phyloP scores from a whole-genome alignment of 208 protist species.

The Crithidia sp. region DNA sequence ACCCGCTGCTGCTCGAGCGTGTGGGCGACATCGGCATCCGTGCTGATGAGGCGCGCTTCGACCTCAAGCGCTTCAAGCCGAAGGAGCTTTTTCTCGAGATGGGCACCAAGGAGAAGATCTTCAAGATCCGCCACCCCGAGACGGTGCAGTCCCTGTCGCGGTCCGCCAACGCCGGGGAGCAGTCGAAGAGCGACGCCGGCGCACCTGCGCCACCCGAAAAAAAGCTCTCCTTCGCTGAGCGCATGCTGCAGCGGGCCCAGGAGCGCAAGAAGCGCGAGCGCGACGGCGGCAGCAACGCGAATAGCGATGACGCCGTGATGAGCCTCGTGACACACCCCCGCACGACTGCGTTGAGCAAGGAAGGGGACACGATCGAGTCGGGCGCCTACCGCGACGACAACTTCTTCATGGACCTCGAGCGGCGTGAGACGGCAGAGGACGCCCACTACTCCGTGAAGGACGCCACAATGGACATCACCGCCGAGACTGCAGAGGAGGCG shows the following conservation, averaged over 20 bases:
- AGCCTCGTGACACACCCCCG: constrained; percentile 36
- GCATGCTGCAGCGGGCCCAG: constrained; percentile 78
- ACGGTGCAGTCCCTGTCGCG: constrained; percentile 64
- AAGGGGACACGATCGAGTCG: constrained; percentile 36
- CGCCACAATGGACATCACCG: constrained; percentile 87
- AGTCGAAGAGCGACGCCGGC: not conserved
- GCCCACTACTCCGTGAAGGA: constrained; percentile 90
- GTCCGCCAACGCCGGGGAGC: not conserved
- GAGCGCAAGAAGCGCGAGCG: constrained; percentile 82
- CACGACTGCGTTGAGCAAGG: constrained; percentile 5
- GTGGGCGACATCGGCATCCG: constrained; percentile 56
- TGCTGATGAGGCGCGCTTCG: constrained; percentile 74
- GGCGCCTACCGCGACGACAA: constrained; percentile 77
- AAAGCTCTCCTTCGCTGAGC: constrained; percentile 78
- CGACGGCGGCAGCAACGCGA: constrained; percentile 16
- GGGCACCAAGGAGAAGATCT: constrained; percentile 78
- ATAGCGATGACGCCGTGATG: constrained; percentile 34
- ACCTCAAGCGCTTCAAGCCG: constrained; percentile 81
- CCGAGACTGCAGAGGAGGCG: constrained; percentile 84
- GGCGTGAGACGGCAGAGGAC: constrained; percentile 72
- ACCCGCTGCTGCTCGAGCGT: constrained; percentile 82
- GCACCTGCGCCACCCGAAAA: constrained; percentile 23
- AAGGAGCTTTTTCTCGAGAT: constrained; percentile 89
- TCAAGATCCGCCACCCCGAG: constrained; percentile 61
- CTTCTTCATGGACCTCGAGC: constrained; percentile 79